A percentile compares a stretch with the other conserved stretches of the same genome.
Conservation (phyloP, 257 asterid genomes). For the Solanum arcanum region DNA sequence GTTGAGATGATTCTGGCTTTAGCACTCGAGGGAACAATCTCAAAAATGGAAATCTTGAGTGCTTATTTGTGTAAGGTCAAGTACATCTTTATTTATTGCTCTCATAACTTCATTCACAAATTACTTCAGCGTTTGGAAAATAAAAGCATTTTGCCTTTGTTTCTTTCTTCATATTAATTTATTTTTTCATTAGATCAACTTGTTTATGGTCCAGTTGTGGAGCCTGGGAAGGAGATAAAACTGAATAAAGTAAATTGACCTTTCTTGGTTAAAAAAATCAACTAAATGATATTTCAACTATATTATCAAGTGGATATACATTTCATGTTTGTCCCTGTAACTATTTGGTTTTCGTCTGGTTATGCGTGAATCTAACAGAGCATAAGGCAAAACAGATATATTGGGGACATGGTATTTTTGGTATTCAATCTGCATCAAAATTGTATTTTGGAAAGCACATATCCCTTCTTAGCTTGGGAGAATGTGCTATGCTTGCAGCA, state of each 20-base stretch:
- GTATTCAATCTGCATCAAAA: conserved; percentile 16
- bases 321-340: neutral
- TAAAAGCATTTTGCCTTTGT: neutral
- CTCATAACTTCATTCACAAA: neutral
- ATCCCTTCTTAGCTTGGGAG: conserved; percentile 19
- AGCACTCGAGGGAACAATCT: conserved; percentile 17
- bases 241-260: neutral
- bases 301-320: neutral
- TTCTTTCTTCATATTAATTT: neutral
- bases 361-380: neutral
- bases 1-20: conserved; percentile 19
- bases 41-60: conserved; percentile 18
- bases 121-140: neutral
- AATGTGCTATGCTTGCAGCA: conserved; percentile 23
- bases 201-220: neutral
- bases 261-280: neutral
- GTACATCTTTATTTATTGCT: neutral
- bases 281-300: neutral
- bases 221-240: neutral
- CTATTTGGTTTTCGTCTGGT: neutral
- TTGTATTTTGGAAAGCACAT: conserved; percentile 20
- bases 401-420: conserved; percentile 30
- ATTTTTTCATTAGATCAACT: neutral
- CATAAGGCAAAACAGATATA: conserved; percentile 5
- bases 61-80: conserved; percentile 24